Base-by-base conservation (phyloP, 139 green algal species). In the Auxenochlorella protothecoides region DNA sequence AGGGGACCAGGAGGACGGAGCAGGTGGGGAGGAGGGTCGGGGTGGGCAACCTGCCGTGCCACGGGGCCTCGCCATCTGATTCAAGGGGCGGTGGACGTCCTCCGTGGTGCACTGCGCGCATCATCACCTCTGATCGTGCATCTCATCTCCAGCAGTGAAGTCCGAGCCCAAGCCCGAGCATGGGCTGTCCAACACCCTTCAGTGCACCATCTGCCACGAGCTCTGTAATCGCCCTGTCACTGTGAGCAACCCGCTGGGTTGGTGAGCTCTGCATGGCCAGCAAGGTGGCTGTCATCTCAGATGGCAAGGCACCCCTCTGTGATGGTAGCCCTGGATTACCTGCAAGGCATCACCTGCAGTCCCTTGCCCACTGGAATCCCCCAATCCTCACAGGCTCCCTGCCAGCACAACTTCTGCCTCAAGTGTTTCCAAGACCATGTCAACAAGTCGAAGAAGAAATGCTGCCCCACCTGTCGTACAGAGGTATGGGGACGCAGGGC, bases 321-420 rank as follows among this genome's bases (percentile, higher is more conserved):
- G 0, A 14, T 52, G 73, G 27, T 44, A 44, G 27, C 27, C 27
- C 27, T 44, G 27, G 27, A 44, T 44, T 44, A 2, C 27, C 27
- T 44, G 0, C 27, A 44, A 44, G 27, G 27, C 27, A 44, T 44
- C 27, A 44, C 27, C 27, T 44, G 27, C 27, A 44, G 27, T 44
- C 27, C 27, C 27, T 2, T 44, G 27, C 27, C 27, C 27, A 44
- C 0, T 44, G 27, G 27, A 44, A 44, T n/a, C 27, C 27, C 27
- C 27, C 27, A 44, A 44, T 44, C 27, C 16, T 57, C 73, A 68
- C 87, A 95, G 89, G 89, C 92, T 1, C 87, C 92, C 27, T 97
- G 92, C 85, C 92, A 97, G 78, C 92, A 97, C 85, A 97, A 97
- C 79, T 97, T 93, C 79, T 97, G 92, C 82, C 83, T 97, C n/a